These are phyloP conservation scores for Chaetomiaceae sp. DNA, from an alignment of 2,329 filamentous ascomycete genomes.

Conservation along the genomic window DNA sequence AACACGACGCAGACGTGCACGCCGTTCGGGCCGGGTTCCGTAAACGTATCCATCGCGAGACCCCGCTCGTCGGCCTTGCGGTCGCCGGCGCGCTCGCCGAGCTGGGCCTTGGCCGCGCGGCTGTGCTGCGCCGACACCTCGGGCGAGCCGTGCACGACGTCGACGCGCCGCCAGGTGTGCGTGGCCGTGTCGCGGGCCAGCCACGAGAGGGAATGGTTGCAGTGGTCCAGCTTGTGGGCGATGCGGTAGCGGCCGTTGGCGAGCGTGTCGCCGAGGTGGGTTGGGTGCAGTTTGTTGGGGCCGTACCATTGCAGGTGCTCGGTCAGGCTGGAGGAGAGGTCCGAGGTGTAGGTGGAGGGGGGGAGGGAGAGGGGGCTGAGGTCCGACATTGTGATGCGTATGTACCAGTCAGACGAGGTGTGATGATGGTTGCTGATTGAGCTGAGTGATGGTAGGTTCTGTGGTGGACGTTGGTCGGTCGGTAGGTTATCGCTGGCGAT, in stretches of 20 bases:
- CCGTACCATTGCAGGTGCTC: conserved; percentile 1
- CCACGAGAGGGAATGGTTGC: neutral
- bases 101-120: neutral
- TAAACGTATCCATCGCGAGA: neutral
- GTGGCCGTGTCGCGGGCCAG: neutral
- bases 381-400: neutral
- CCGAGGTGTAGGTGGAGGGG: neutral
- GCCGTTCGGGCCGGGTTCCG: neutral
- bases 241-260: neutral
- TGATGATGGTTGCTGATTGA: too few relatives aligned
- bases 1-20: neutral
- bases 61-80: neutral
- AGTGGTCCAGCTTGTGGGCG: conserved; percentile 2
- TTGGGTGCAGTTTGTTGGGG: neutral
- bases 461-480: too few relatives aligned
- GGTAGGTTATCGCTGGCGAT: too few relatives aligned
- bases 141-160: neutral
- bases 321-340: neutral
- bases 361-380: neutral
- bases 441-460: neutral
- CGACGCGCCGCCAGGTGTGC: conserved; percentile 1
- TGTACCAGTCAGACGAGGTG: too few relatives aligned
- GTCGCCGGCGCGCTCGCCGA: neutral
- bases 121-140: neutral
- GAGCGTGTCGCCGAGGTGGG: neutral